phyloP scores from a whole-genome alignment of 1,139 yeast species.

The Magnusiomyces clavatus region DNA sequence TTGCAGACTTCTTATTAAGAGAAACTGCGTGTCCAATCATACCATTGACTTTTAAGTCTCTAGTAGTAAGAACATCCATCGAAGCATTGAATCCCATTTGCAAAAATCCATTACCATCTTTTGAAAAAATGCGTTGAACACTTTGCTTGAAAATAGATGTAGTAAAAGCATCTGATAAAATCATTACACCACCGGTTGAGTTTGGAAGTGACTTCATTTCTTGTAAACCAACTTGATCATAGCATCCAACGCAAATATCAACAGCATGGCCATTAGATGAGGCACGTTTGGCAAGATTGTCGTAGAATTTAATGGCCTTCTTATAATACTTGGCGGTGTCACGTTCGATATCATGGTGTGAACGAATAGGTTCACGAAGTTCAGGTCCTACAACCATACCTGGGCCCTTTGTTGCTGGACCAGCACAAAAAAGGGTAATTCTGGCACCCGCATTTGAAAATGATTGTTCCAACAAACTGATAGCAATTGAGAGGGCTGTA shows the following conservation, averaged over 20 bases:
- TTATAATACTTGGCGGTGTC: slow-evolving; percentile 87
- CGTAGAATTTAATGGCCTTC: slow-evolving; percentile 77
- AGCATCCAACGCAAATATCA: slow-evolving; percentile 91
- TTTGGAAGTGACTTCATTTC: slow-evolving; percentile 84
- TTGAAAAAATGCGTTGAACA: slow-evolving; percentile 69
- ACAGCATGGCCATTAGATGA: slow-evolving; percentile 70
- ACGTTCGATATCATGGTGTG: slow-evolving; percentile 90
- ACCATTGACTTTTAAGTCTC: slow-evolving; percentile 81
- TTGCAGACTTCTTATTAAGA: slow-evolving; percentile 36
- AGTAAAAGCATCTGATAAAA: slow-evolving; percentile 86
- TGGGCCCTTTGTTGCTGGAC: slow-evolving; percentile 93
- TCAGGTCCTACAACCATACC: slow-evolving; percentile 91
- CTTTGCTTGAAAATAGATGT: slow-evolving; percentile 92
- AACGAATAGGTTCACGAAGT: slow-evolving; percentile 91
- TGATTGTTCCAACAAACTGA: slow-evolving; percentile 74
- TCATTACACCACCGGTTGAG: slow-evolving; percentile 81
- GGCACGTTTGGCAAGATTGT: slow-evolving; percentile 60
- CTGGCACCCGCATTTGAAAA: slow-evolving; percentile 88
- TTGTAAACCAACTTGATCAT: slow-evolving; percentile 90
- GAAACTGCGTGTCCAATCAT: slow-evolving; percentile 71
- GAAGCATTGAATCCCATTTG: slow-evolving; percentile 61
- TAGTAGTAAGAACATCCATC: slow-evolving; percentile 75
- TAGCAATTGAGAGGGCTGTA: slow-evolving; percentile 81
- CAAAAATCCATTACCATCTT: slow-evolving; percentile 77
- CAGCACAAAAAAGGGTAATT: slow-evolving; percentile 84